Conservation (phyloP, 495 filamentous ascomycete genomes). For the Pyrenula massariospora region DNA sequence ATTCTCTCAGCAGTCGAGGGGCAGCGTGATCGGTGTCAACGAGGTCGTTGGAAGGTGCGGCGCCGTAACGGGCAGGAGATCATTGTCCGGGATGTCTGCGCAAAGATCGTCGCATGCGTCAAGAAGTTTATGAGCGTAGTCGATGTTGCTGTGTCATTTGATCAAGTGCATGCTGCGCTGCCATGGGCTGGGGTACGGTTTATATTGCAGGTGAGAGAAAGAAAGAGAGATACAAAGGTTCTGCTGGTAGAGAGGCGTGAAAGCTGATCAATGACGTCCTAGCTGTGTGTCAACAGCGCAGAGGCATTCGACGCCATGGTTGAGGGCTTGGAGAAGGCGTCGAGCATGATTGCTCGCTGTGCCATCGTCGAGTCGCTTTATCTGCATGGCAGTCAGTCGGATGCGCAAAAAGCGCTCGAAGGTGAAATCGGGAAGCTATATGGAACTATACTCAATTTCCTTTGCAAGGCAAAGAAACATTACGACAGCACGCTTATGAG, state of each 20-base stretch:
- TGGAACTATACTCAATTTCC: conserved; percentile 2
- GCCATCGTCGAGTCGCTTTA: conserved; percentile 5
- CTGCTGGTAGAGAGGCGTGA: not conserved
- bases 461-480: conserved; percentile 3
- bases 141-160: conserved; percentile 11
- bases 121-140: conserved; percentile 11
- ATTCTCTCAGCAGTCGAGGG: too few relatives aligned
- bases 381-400: not conserved
- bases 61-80: not conserved
- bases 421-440: conserved; percentile 3
- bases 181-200: conserved; percentile 16
- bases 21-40: too few relatives aligned
- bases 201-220: conserved; percentile 10
- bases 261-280: not conserved
- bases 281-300: conserved; percentile 2
- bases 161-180: conserved; percentile 12
- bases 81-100: conserved; percentile 10
- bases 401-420: not conserved
- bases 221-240: not conserved
- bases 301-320: conserved; percentile 3
- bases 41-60: not conserved
- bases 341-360: conserved; percentile 4
- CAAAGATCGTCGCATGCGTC: conserved; percentile 9
- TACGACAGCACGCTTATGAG: conserved; percentile 4
- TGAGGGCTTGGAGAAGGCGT: conserved; percentile 5